phyloP scores from a whole-genome alignment of 2,329 filamentous ascomycete genomes.

The Neofusicoccum laricinum region DNA sequence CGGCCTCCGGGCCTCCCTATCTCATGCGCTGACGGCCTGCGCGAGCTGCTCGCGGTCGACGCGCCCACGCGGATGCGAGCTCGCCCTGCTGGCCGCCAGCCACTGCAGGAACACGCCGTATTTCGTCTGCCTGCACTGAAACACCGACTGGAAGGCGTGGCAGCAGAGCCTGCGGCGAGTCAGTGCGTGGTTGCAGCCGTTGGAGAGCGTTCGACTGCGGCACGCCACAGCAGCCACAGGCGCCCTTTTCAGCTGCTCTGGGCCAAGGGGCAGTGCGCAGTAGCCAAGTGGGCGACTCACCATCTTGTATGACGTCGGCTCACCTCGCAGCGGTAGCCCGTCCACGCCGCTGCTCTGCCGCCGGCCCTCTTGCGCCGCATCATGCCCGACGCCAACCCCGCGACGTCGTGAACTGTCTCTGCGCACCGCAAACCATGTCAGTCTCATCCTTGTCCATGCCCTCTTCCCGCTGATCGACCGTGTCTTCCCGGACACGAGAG shows the following conservation, averaged over 20 bases:
- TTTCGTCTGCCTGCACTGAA: conserved; percentile 68
- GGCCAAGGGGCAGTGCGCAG: conserved; percentile 1
- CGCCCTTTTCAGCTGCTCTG: not conserved
- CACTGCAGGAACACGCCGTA: conserved; percentile 65
- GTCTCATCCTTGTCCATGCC: conserved; percentile 4
- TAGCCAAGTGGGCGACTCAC: conserved; percentile 13
- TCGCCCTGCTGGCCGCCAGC: conserved; percentile 46
- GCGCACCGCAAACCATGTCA: not conserved
- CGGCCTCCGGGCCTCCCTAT: conserved; percentile 1
- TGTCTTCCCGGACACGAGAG: conserved; percentile 12
- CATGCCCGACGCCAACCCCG: conserved; percentile 8
- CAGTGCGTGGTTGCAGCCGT: conserved; percentile 17
- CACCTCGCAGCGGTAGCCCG: conserved; percentile 6
- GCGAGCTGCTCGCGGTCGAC: not conserved
- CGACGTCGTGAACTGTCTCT: conserved; percentile 15
- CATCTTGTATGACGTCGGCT: conserved; percentile 16
- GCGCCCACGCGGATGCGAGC: not conserved
- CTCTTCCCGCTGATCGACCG: conserved; percentile 17
- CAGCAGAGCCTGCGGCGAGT: conserved; percentile 58
- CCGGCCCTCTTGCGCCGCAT: conserved; percentile 1
- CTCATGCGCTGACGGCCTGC: conserved; percentile 5
- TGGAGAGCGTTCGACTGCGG: not conserved
- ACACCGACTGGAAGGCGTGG: conserved; percentile 65
- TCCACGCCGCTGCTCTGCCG: not conserved
- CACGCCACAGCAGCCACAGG: not conserved